Base-by-base conservation (phyloP, 352 stramenopile genomes). In the Globisporangium middletonii region DNA sequence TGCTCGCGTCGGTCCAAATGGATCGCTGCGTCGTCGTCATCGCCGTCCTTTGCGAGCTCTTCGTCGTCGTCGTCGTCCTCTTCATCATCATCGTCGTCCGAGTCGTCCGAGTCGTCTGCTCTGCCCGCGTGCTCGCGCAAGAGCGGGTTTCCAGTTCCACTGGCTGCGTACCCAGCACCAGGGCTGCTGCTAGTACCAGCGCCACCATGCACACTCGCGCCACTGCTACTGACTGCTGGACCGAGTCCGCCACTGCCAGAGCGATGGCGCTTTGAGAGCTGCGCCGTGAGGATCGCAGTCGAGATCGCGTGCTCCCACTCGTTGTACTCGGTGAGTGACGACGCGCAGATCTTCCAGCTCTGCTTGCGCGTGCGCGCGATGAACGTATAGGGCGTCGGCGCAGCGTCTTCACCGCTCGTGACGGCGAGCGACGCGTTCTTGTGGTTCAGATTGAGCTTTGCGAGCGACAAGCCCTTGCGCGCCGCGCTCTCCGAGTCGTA, bases 231-330 rank as follows among this genome's bases (percentile, higher is more conserved):
- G 37, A 42, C 48, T 30, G n/a, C 55, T 44, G 6, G 35, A n/a
- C 13, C 5, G 63, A 43, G 44, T 65, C 77, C 59, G 68, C 77
- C 53, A 63, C 62, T 6, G 56, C 73, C 9, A 47, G 67, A 26
- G 53, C 59, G 38, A 63, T 45, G 50, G 19, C 62, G 75, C 16
- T 77, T 73, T 42, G 74, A 83, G 1, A 83, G 65, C 51, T 89
- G 75, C 3, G 75, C 69, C 23, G 69, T 68, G 42, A 89, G 60
- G 43, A 89, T 88, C 3, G 72, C 75, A 9, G 77, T 89, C 13
- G 79, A 87, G 50, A 89, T 88, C n/a, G 73, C 79, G 45, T 84
- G 79, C 45, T 89, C 79, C 79, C 79, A 89, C 30, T 81, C 77
- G 42, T 79, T 83, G 56, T 78, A 84, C 50, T 89, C 75, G 7